Base-by-base conservation (phyloP, 495 filamentous ascomycete species). In the Penicillium tannophilum region DNA sequence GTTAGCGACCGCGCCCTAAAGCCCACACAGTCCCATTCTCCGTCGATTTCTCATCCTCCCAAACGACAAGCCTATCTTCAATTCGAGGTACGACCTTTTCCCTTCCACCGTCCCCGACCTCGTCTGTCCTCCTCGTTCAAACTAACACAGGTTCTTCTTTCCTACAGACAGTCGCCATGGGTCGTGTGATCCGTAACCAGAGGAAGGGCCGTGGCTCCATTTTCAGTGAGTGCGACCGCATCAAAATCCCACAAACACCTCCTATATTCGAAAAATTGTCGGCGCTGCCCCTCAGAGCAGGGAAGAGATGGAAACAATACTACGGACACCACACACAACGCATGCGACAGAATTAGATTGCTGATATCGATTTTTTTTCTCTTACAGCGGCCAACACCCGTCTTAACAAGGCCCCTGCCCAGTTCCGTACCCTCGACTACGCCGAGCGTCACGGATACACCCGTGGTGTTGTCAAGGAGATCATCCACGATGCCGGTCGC, bases 401-500 rank as follows among this genome's bases (percentile, higher is more conserved):
- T 73, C 87, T 97, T 67, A 91, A 92, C 80, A 97, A 97, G 80
- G 84, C 86, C 49, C 86, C 88, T 44, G 92, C 94, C 67, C 90
- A 96, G 79, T 98, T 98, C 88, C 84, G 94, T 78, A 88, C 84
- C 61, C 89, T 95, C 81, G 94, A 98, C 77, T 98, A 85, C 78
- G 87, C 92, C 73, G 92, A 97, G 83, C 87, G 91, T 66, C 89
- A 97, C 86, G 94, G 94, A 72, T 98, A 98, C 81, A 86, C 94
- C 72, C 90, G 94, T 58, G 94, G 94, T 77, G 85, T 97, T 52
- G 92, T 98, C 68, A 97, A 95, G 87, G 91, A 97, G 72, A 97
- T 99, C 78, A 89, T 99, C 82, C 94, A 99, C 87, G 94, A 98
- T 80, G 86, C 94, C 61, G 94, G 94, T 71, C 92, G 94, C 82